Base-by-base conservation (phyloP, 2,329 filamentous ascomycete genomes). In the Calonectria naviculata region DNA sequence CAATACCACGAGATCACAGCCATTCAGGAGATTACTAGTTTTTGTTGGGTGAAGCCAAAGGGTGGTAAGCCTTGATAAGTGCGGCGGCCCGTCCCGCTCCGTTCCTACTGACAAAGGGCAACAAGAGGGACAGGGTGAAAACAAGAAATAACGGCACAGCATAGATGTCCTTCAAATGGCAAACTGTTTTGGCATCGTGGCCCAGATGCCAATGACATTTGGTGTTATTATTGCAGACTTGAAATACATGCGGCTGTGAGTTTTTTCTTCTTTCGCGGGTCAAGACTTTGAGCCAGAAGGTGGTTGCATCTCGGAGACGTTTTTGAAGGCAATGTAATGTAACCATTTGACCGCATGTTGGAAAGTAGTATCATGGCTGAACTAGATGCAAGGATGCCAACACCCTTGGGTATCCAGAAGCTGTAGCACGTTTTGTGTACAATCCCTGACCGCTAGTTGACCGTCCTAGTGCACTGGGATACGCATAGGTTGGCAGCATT, bases 61-160 rank as follows among this genome's bases (percentile, higher is more conserved):
- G 52, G 52, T 58, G 31, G 52, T 58, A 58, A 58, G 52, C 52
- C 24, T 58, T 36, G 52, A 58, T 38, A 26, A 58, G 52, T 24
- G 34, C 21, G 15, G 6, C 52, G 52, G 52, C 52, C 52, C 52
- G 52, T 58, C 52, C 52, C 52, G 34, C 31, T 36, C 52, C 21
- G 4, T 15, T n/a, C n/a, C n/a, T n/a, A n/a, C n/a, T n/a, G n/a
- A n/a, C n/a, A n/a, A n/a, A n/a, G n/a, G n/a, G n/a, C n/a, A n/a
- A n/a, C n/a, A n/a, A 58, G 52, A 38, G 21, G 21, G 10, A 9
- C 47, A 28, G 6, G 42, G 26, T 58, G 13, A 26, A 38, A 24
- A 26, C 36, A 9, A n/a, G 12, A 13, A 26, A 4, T 4, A 17
- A 34, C 19, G 9, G 34, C 19, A n/a, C 21, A 15, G 15, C 34